Conservation (phyloP, 2,329 filamentous ascomycete species). For the Stagonosporopsis tanaceti region DNA sequence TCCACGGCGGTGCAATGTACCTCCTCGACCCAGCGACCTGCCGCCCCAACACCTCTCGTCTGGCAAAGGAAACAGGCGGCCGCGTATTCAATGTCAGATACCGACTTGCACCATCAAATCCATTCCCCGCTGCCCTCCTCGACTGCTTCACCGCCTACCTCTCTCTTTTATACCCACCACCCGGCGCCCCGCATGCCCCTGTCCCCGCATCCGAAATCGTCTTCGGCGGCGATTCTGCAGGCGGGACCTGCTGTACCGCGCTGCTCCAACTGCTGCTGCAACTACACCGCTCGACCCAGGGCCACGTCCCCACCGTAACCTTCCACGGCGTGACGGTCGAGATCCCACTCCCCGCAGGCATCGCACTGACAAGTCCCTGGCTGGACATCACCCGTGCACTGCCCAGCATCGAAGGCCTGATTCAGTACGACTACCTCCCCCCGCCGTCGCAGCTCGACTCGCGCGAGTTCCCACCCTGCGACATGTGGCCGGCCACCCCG, state of each 20-base stretch:
- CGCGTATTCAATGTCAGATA: constrained; percentile 77
- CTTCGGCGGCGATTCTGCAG: constrained; percentile 77
- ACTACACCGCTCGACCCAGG: constrained; percentile 57
- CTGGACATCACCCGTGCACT: constrained; percentile 72
- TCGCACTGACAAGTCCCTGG: constrained; percentile 73
- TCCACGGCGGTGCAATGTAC: constrained; percentile 79
- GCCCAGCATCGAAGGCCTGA: constrained; percentile 63
- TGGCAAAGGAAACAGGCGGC: constrained; percentile 73
- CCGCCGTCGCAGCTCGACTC: constrained; percentile 49
- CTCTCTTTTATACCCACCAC: constrained; percentile 74
- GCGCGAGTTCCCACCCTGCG: constrained; percentile 57
- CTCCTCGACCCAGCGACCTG: constrained; percentile 75
- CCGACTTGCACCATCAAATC: constrained; percentile 75
- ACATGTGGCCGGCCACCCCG: constrained; percentile 55
- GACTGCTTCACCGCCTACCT: constrained; percentile 78
- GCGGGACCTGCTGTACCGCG: constrained; percentile 73
- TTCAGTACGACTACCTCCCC: constrained; percentile 70
- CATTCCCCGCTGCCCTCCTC: constrained; percentile 77
- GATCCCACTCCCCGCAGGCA: constrained; percentile 72
- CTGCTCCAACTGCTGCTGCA: constrained; percentile 75
- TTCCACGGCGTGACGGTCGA: constrained; percentile 68
- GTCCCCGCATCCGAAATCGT: constrained; percentile 73
- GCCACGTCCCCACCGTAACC: constrained; percentile 55
- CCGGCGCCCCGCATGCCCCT: constrained; percentile 70
- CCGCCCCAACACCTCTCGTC: constrained; percentile 63